Percentiles rank a stretch among this genome's conserved stretches.
Evolutionary conservation across 192 early-diverging fungal genomes (phyloP).

Genomic region (Gaertneriomyces sp.): DNA sequence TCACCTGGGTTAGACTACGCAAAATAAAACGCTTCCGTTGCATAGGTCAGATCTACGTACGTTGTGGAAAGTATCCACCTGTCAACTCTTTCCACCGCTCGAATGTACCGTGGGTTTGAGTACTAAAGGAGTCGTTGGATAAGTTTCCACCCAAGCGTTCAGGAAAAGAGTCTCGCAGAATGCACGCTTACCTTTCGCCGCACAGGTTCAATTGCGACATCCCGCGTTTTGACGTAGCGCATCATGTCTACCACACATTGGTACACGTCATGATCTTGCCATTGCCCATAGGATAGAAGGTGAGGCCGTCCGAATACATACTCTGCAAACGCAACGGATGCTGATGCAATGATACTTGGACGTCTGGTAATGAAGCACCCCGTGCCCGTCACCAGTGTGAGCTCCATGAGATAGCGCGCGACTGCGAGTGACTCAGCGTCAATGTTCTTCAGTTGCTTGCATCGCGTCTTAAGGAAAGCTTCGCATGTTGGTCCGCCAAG

Average conservation of each 20-base stretch:
- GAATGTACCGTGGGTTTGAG: not conserved
- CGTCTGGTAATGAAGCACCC: conserved; percentile 38
- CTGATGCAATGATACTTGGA: conserved; percentile 42
- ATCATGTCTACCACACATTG: not conserved
- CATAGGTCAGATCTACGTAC: not conserved
- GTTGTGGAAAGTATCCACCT: conserved; percentile 1
- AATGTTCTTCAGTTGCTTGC: conserved; percentile 9
- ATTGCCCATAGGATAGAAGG: not conserved
- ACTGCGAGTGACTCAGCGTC: conserved; percentile 35
- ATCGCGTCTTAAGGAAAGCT: conserved; percentile 43
- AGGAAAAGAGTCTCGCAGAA: not conserved
- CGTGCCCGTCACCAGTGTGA: conserved; percentile 34
- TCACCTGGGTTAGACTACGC: not conserved
- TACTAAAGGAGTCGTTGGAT: too few relatives aligned
- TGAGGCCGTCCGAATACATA: conserved; percentile 4
- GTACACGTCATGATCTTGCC: conserved; percentile 1
- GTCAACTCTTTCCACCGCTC: not conserved
- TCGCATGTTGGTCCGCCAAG: conserved; percentile 47
- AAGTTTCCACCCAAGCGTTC: not conserved
- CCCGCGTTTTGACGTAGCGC: not conserved
- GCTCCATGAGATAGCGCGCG: conserved; percentile 52
- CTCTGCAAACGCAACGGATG: conserved; percentile 32
- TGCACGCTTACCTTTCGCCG: not conserved
- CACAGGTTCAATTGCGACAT: not conserved
- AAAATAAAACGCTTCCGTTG: not conserved